Percentiles rank a stretch among this genome's conserved stretches.
Evolutionary conservation across 108 stramenopile species (phyloP).

Genomic region (Fragilariopsis cylindrus): DNA sequence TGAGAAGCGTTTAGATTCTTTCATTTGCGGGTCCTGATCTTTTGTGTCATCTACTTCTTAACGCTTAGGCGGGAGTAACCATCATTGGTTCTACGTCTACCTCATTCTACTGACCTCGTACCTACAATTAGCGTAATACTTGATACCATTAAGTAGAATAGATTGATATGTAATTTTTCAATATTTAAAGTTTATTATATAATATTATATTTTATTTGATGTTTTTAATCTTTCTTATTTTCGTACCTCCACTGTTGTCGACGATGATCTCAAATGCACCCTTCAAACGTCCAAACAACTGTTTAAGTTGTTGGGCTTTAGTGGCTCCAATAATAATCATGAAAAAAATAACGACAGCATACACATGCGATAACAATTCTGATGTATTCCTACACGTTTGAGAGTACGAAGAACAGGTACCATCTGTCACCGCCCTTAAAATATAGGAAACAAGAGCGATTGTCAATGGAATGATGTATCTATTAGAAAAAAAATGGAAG

Average conservation of each 20-base stretch:
- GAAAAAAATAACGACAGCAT: conserved; percentile 79
- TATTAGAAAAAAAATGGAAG: conserved; percentile 20
- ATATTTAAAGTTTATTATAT: neutral
- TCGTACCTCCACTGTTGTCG: conserved; percentile 32
- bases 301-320: conserved; percentile 73
- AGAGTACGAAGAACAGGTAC: conserved; percentile 78
- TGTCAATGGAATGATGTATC: conserved; percentile 83
- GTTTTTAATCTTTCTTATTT: conserved; percentile 40
- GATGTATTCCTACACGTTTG: conserved; percentile 71
- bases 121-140: no score
- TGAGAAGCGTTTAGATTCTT: no score
- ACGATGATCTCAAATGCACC: conserved; percentile 48
- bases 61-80: no score
- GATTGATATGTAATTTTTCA: no score
- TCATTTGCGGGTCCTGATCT: no score
- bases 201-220: neutral
- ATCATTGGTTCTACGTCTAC: no score
- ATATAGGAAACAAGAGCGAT: conserved; percentile 80
- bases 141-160: no score
- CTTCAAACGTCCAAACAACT: conserved; percentile 47
- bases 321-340: conserved; percentile 79
- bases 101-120: no score
- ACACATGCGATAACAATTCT: conserved; percentile 80
- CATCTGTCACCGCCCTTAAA: conserved; percentile 75
- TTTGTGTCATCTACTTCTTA: no score